Evolutionary conservation across 75 land plant genomes (phyloP).

Genomic region (Selaginella moellendorffii): DNA sequence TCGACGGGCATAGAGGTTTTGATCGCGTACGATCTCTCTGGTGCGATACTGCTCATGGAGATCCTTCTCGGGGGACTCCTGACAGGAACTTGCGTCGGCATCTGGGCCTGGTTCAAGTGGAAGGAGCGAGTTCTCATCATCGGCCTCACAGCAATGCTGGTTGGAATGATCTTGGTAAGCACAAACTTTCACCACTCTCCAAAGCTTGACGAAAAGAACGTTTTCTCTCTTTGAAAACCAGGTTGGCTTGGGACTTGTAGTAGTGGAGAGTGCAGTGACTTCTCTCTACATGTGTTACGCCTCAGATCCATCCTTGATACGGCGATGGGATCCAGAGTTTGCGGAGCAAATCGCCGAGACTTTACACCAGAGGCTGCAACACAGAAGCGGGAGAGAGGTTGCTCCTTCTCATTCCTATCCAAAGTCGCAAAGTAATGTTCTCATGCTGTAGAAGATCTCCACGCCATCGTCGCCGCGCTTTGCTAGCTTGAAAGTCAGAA

Average conservation of each 20-base stretch:
- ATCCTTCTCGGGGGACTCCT: neutral
- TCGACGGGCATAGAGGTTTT: conserved; percentile 7
- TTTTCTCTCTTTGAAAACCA: conserved; percentile 14
- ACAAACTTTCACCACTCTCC: too few species aligned
- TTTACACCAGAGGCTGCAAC: conserved; percentile 64
- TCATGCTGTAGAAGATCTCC: too few species aligned
- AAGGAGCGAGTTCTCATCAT: neutral
- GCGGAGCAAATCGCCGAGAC: conserved; percentile 58
- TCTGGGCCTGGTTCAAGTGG: conserved; percentile 8
- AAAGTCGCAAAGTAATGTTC: too few species aligned
- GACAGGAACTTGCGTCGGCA: conserved; percentile 1
- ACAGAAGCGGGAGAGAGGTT: conserved; percentile 37
- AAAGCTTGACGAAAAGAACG: neutral
- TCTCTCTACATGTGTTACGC: conserved; percentile 82
- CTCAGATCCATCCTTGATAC: conserved; percentile 55
- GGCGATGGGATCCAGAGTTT: conserved; percentile 69
- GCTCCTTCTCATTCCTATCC: neutral
- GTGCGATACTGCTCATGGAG: conserved; percentile 4
- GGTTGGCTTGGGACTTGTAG: conserved; percentile 77
- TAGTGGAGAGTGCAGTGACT: conserved; percentile 82
- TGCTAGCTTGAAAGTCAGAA: neutral
- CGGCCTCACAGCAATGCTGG: neutral
- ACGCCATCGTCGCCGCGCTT: too few species aligned
- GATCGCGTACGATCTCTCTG: conserved; percentile 8
- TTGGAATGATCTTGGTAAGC: neutral